Percentiles rank a stretch among this genome's conserved stretches.
Conservation (phyloP, 441 rosid genomes). For the Erodium moschatum region DNA sequence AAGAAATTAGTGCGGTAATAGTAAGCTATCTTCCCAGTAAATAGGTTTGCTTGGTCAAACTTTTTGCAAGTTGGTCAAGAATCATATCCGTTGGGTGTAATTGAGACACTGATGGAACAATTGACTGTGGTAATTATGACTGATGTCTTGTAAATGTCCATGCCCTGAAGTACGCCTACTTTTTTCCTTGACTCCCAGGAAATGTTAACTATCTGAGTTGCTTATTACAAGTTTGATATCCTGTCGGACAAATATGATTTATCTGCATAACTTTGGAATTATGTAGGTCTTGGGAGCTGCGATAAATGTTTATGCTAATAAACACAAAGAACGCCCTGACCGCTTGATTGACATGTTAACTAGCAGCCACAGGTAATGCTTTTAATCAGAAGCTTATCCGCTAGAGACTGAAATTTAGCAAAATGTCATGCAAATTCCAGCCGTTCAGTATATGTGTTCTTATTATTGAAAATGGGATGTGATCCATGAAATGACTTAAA, state of each 20-base stretch:
- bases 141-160: neutral
- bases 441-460: too few species aligned
- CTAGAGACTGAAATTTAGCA: neutral
- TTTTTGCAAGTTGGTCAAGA: too few species aligned
- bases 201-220: neutral
- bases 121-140: neutral
- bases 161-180: neutral
- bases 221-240: neutral
- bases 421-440: too few species aligned
- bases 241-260: constrained; percentile 6
- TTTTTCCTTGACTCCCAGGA: neutral
- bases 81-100: neutral
- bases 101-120: neutral
- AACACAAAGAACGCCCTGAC: constrained; percentile 95
- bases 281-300: constrained; percentile 91
- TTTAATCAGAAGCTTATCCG: constrained; percentile 7
- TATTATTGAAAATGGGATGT: too few species aligned
- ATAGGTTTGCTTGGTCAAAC: constrained; percentile 4
- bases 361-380: constrained; percentile 79
- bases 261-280: constrained; percentile 17
- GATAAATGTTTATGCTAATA: constrained; percentile 87
- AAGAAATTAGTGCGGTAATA: neutral
- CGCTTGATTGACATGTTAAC: constrained; percentile 94
- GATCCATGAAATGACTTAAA: neutral
- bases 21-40: neutral